A percentile compares a stretch with the other conserved stretches of the same genome.
Evolutionary conservation across 2,329 filamentous ascomycete genomes (phyloP).

Genomic region (Alternaria triticina): DNA sequence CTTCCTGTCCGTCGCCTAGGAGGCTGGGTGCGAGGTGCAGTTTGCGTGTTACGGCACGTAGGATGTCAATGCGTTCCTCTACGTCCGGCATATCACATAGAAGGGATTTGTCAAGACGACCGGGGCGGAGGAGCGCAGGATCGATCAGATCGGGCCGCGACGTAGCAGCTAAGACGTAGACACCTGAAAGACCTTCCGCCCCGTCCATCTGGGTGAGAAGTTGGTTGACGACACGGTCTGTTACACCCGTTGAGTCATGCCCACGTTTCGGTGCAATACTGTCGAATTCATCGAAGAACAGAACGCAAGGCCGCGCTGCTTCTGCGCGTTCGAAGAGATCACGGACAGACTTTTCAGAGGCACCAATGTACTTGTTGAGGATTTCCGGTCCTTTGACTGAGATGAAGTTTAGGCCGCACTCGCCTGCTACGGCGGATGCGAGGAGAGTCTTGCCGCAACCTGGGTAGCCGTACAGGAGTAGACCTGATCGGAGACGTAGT

Average conservation of each 20-base stretch:
- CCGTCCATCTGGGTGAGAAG: constrained; percentile 99
- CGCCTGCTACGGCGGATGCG: constrained; percentile 94
- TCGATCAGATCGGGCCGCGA: constrained; percentile 94
- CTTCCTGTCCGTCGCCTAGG: constrained; percentile 48
- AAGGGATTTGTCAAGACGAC: constrained; percentile 89
- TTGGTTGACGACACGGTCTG: constrained; percentile 97
- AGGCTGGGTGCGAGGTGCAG: constrained; percentile 75
- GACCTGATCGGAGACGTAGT: constrained; percentile 87
- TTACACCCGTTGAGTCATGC: constrained; percentile 97
- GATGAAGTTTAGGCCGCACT: constrained; percentile 98
- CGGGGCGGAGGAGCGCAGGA: constrained; percentile 87
- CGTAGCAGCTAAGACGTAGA: constrained; percentile 95
- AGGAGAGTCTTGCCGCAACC: constrained; percentile 97
- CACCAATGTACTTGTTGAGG: constrained; percentile 98
- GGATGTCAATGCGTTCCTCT: constrained; percentile 86
- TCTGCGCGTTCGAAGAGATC: constrained; percentile 93
- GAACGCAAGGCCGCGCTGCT: constrained; percentile 88
- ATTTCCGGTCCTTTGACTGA: constrained; percentile 98
- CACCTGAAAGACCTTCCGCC: constrained; percentile 90
- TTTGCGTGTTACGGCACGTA: constrained; percentile 82
- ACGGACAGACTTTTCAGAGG: constrained; percentile 93
- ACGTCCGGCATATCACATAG: constrained; percentile 85
- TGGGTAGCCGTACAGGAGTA: constrained; percentile 92
- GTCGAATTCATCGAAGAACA: constrained; percentile 99
- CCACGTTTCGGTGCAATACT: constrained; percentile 96